phyloP scores from a whole-genome alignment of 2,329 filamentous ascomycete genomes.

The Calonectria pseudoturangicola region DNA sequence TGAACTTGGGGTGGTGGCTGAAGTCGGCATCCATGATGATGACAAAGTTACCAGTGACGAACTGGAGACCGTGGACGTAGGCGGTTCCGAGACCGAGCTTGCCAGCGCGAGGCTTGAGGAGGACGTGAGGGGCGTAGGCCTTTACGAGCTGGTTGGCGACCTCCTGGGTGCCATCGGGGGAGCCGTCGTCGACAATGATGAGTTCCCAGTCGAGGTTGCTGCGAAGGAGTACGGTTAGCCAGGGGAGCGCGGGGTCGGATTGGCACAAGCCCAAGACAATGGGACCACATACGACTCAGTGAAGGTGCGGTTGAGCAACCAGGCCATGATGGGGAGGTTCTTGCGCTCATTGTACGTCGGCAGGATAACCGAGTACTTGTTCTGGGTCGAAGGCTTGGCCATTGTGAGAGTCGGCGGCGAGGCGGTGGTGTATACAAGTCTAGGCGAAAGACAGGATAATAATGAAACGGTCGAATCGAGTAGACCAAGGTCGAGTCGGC shows the following conservation, averaged over 20 bases:
- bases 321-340: slow-evolving; percentile 96
- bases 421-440: background rate
- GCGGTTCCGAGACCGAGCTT: slow-evolving; percentile 98
- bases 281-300: slow-evolving; percentile 81
- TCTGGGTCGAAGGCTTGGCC: slow-evolving; percentile 65
- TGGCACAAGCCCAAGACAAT: background rate
- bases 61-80: slow-evolving; percentile 95
- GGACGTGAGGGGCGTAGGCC: slow-evolving; percentile 86
- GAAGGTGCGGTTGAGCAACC: slow-evolving; percentile 95
- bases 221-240: slow-evolving; percentile 28
- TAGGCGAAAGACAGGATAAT: background rate
- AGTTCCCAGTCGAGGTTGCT: slow-evolving; percentile 98
- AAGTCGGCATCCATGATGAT: slow-evolving; percentile 99
- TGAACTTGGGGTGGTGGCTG: slow-evolving; percentile 99
- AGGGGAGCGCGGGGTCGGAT: background rate
- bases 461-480: slow-evolving; percentile 32
- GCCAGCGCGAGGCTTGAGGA: slow-evolving; percentile 91
- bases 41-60: slow-evolving; percentile 92
- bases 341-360: slow-evolving; percentile 99
- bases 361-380: slow-evolving; percentile 98
- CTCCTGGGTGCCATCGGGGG: slow-evolving; percentile 94
- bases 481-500: slow-evolving; percentile 10
- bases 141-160: slow-evolving; percentile 93
- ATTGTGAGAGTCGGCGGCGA: slow-evolving; percentile 58
- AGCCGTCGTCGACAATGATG: slow-evolving; percentile 98